phyloP scores from a whole-genome alignment of 805 yeast genomes.

The Candida germanica region DNA sequence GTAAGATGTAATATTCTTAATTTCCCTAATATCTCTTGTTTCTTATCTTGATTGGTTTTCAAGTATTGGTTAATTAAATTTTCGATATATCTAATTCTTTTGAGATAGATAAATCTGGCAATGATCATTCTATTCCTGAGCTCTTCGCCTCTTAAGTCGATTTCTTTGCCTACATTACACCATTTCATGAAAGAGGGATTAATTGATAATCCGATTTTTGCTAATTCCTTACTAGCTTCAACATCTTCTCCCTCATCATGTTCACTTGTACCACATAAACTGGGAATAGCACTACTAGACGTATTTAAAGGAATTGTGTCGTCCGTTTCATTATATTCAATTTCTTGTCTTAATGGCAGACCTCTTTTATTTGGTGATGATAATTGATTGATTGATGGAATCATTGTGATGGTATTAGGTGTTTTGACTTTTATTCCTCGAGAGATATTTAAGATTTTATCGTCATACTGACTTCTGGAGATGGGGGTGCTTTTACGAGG shows the following conservation, averaged over 20 bases:
- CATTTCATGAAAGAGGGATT: slow-evolving; percentile 1
- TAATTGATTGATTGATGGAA: slow-evolving; percentile 1
- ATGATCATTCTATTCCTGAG: not conserved
- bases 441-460: not conserved
- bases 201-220: not conserved
- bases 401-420: not conserved
- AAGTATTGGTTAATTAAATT: slow-evolving; percentile 1
- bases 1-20: not conserved
- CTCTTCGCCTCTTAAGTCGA: not conserved
- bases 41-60: not conserved
- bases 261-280: not conserved
- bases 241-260: not conserved
- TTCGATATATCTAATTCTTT: slow-evolving; percentile 2
- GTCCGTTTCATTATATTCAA: not conserved
- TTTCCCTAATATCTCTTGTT: not conserved
- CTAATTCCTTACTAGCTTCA: not conserved
- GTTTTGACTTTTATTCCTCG: not conserved
- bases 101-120: not conserved
- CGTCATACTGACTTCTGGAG: not conserved
- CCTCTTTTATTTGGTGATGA: not conserved
- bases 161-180: slow-evolving; percentile 1
- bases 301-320: not conserved
- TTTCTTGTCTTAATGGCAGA: slow-evolving; percentile 4
- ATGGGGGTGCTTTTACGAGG: not conserved
- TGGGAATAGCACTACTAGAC: not conserved